Evolutionary conservation across 2,329 filamentous ascomycete species (phyloP), one percentile per base, ranked within the genome.

Genomic region (Ophiosphaerella narmari): DNA sequence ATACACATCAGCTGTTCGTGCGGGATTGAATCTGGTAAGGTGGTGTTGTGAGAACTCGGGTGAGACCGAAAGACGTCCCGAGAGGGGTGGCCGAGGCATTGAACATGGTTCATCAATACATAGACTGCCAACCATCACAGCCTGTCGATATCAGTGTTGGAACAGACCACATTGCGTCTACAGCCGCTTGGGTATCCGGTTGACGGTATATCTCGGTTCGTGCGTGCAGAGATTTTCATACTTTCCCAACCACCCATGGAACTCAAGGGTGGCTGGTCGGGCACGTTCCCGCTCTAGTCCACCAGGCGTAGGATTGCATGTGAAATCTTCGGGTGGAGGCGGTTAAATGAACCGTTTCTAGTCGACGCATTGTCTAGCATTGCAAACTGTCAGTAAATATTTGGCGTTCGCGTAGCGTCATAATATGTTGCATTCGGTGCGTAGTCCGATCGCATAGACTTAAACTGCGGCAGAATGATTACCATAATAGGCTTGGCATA

Each of bases 191-290:
- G 18, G 18, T 21, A 21, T 21, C 18, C 18, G 18, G 18, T 21
- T 21, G 4, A 48, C 56, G 54, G 55, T 41, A 50, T 39, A 33
- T 45, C 52, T 60, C 60, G 60, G 60, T 54, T 56, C 60, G 56
- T 46, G 46, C 48, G 46, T 57, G 60, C 60, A 63, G 60, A 62
- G 54, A 63, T 60, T 63, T 62, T 56, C 58, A 39, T 46, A 50
- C 49, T 44, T 44, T 49, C 51, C 52, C 50, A 55, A 54, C 43
- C 45, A 42, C 48, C 40, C 57, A 52, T 43, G 54, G 52, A 49
- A 52, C 46, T 50, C 51, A 46, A 43, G 51, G 51, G 52, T 49
- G 47, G 54, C 55, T 55, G 47, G 49, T 49, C 46, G 43, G 43
- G 55, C 54, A 56, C 52, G 48, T 50, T 53, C 58, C 42, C 23